These are phyloP conservation scores for Leishmania arabica DNA, from an alignment of 208 protist genomes.

Conservation along the genomic window DNA sequence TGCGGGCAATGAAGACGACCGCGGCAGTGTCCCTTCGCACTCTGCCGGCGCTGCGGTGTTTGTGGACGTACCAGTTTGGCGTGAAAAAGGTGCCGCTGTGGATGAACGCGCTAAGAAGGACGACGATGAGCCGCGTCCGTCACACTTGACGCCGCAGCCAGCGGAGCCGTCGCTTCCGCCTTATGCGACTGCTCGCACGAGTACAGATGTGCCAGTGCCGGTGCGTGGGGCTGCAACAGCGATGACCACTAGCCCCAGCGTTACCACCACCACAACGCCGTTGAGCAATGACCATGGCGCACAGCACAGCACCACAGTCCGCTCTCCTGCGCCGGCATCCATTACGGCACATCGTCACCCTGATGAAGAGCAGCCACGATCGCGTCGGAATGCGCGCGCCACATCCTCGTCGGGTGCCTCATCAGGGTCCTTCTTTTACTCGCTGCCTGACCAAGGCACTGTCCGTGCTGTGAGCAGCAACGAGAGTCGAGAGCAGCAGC, in stretches of 20 bases:
- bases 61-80: neutral
- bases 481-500: neutral
- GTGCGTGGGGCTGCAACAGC: neutral
- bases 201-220: neutral
- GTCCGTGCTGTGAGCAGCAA: neutral
- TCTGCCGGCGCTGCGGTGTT: neutral
- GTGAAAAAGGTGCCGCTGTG: neutral
- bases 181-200: neutral
- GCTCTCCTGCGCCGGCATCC: neutral
- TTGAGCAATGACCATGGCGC: neutral
- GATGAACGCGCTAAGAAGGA: neutral
- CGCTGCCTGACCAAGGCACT: conserved; percentile 8
- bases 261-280: neutral
- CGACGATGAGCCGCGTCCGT: neutral
- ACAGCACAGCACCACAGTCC: neutral
- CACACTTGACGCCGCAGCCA: neutral
- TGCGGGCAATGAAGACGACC: neutral
- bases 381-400: neutral
- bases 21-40: neutral
- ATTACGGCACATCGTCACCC: neutral
- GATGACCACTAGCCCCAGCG: neutral
- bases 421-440: conserved; percentile 20
- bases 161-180: neutral
- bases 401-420: neutral
- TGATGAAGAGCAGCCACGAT: neutral